Base-by-base conservation (phyloP, 2,329 filamentous ascomycete genomes). In the Salinomyces thailandicus region DNA sequence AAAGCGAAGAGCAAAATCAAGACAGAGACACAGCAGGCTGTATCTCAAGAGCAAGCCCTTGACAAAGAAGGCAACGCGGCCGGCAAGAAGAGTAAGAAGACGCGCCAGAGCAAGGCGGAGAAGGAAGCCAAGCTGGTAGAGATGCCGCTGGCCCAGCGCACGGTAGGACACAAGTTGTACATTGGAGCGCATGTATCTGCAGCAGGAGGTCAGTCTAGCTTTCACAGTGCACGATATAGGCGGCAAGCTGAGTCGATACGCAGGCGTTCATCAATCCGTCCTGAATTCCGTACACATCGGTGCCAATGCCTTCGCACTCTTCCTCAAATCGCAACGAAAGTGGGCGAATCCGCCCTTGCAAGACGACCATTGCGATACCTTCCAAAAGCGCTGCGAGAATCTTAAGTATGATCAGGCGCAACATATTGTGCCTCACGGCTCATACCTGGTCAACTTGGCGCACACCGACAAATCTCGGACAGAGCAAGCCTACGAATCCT, bases 281-380 rank as follows among this genome's bases (percentile, higher is more conserved):
- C 67, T 71, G 49, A 51, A 66, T 45, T 34, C 42, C 18, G 35
- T 48, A 5, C 50, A 65, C 28, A 53, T 44, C 33, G 71, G 87
- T 36, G 87, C 82, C 44, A 98, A 96, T 57, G 77, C 87, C 7
- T 93, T 96, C 50, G 91, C 91, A 3, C 69, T 96, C 14, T 98
- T 98, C 64, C 72, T 98, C 49, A 96, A 96, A 59, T 93, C 85
- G 0, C 91, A 98, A 60, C 79, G 87, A 37, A 96, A 94, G 66
- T 98, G 91, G 91, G 71, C 75, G 18, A 93, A 81, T 52, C 85
- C 87, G 6, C 74, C 83, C 1, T 69, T 98, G 4, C 70, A 80
- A 17, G 62, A 75, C 26, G 77, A 81, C 17, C 74, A 80, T 36
- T 70, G 73, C 33, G 69, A 76, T 28, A 71, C 76, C 26, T 98